Conservation (phyloP, 352 stramenopile genomes). For the Pythium periplocum region DNA sequence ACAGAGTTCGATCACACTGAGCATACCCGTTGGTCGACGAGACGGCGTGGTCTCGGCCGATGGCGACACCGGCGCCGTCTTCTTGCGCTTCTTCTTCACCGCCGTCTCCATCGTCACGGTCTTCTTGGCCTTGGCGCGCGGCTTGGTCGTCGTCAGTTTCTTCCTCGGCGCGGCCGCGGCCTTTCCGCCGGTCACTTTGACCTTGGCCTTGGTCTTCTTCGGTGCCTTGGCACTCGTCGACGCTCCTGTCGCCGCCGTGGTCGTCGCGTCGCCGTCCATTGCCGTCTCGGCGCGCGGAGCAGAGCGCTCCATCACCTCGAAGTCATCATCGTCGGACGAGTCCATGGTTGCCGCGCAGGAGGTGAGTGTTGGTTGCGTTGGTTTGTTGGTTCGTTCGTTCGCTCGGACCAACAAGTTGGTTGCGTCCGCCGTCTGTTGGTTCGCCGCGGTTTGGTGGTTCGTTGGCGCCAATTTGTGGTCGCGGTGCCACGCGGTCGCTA, state of each 20-base stretch:
- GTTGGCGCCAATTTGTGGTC: not conserved
- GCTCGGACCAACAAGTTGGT: slow-evolving; percentile 2
- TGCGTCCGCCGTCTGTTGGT: not conserved
- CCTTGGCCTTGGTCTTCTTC: slow-evolving; percentile 21
- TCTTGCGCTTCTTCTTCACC: slow-evolving; percentile 7
- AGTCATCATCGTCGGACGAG: slow-evolving; percentile 13
- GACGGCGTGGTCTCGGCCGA: not conserved
- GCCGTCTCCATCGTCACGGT: not conserved
- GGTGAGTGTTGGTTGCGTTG: not conserved
- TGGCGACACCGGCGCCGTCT: not conserved
- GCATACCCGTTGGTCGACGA: slow-evolving; percentile 40
- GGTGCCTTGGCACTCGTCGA: slow-evolving; percentile 11
- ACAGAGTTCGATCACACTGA: slow-evolving; percentile 76
- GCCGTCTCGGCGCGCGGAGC: too few relatives aligned
- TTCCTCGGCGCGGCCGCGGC: slow-evolving; percentile 2
- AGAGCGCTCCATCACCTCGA: not conserved
- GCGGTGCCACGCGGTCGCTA: too few relatives aligned
- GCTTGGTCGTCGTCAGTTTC: not conserved
- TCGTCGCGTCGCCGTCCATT: not conserved
- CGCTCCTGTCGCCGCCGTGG: slow-evolving; percentile 1
- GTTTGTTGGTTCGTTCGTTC: not conserved
- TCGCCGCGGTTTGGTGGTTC: not conserved
- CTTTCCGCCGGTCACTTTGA: slow-evolving; percentile 12
- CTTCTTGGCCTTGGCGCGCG: not conserved
- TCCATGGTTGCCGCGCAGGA: not conserved